phyloP scores from a whole-genome alignment of 345 rosid genomes.

The Odontarrhena argentea region DNA sequence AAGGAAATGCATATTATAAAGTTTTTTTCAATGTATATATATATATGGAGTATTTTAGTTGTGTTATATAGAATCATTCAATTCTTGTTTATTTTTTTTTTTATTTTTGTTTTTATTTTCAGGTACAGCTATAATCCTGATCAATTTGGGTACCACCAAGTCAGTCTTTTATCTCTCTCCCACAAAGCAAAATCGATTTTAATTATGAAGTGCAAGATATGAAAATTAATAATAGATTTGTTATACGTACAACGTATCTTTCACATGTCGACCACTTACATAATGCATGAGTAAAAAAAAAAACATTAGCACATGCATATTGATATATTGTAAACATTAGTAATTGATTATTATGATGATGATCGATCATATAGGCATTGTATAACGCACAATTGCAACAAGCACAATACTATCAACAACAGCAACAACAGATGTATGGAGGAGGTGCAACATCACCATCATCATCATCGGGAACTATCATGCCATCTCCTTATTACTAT shows the following conservation, averaged over 20 bases:
- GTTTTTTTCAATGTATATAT: background rate
- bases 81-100: constrained; percentile 15
- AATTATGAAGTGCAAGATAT: constrained; percentile 31
- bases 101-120: constrained; percentile 37
- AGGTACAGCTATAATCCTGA: constrained; percentile 72
- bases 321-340: constrained; percentile 15
- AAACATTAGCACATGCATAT: constrained; percentile 37
- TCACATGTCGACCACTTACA: constrained; percentile 38
- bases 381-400: constrained; percentile 70
- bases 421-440: constrained; percentile 45
- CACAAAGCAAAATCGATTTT: constrained; percentile 23
- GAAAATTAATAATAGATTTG: constrained; percentile 31
- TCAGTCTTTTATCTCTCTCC: constrained; percentile 38
- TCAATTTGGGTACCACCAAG: constrained; percentile 75
- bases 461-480: constrained; percentile 46
- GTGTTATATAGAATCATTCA: constrained; percentile 10
- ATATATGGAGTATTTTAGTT: too few species aligned
- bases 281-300: constrained; percentile 29
- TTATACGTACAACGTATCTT: constrained; percentile 34
- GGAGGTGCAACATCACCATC: constrained; percentile 49
- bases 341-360: constrained; percentile 15
- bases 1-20: background rate
- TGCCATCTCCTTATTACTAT: constrained; percentile 60
- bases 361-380: constrained; percentile 39
- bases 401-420: constrained; percentile 66